Evolutionary conservation across 805 yeast genomes (phyloP), one percentile per base, ranked within the genome.

Genomic region (Torulaspora delbrueckii): DNA sequence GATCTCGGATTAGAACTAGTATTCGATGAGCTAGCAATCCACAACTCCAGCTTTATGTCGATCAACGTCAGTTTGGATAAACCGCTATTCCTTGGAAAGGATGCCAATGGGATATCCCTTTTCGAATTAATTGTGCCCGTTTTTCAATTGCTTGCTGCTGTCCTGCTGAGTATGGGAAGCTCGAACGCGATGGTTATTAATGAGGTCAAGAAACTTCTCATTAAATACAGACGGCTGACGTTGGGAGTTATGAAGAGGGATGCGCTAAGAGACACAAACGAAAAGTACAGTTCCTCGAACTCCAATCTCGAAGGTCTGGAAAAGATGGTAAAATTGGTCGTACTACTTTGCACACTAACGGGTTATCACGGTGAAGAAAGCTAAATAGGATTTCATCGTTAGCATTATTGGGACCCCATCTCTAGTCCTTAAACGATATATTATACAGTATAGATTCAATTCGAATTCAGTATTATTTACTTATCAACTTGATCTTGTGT

Each of bases 161-260:
- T 85, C 6, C 66, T 84, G 3, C 68, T 89, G 8, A 78, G 95
- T 2, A 76, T 86, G 71, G 96, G 96, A 0, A 82, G 90, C 4
- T 80, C 82, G 35, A 86, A 86, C 62, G 74, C 71, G 47, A 72
- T 76, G 0, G 80, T 84, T 12, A 70, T 81, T 8, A 58, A 64
- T 5, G 80, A 77, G 52, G 82, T 81, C 0, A 71, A 69, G 42
- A 70, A 65, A 3, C 61, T 88, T 36, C 58, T 86, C 57, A 56
- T 61, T 7, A 74, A 75, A 38, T 79, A 79, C 59, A 71, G 76
- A 40, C 76, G 72, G 43, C 63, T 87, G 43, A 70, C 82, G 14
- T 73, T 77, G 38, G 86, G 88, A 2, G 72, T 82, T 1, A 61
- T 84, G 64, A 82, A 82, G 58, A 73, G 79, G 50, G 86, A 81